Conservation (phyloP, 257 asterid species). For the Petunia secreta region DNA sequence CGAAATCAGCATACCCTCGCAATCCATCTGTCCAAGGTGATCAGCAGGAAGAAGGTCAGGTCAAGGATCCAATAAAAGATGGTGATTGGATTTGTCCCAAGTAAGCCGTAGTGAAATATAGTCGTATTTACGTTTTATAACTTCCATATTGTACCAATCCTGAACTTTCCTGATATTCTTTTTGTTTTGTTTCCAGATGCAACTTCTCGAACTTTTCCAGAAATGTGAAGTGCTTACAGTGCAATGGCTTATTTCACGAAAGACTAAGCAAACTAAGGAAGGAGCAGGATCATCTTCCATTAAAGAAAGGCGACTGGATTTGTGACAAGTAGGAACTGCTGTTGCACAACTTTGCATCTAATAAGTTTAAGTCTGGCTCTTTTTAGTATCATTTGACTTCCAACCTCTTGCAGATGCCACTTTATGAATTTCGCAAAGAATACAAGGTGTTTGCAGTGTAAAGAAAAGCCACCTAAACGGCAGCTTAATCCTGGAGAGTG, state of each 20-base stretch:
- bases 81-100: constrained; percentile 92
- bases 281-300: constrained; percentile 73
- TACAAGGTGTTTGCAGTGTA: constrained; percentile 73
- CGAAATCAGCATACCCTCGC: constrained; percentile 31
- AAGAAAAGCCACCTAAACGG: constrained; percentile 84
- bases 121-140: neutral
- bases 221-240: constrained; percentile 73
- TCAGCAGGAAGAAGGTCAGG: constrained; percentile 42
- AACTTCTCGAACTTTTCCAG: constrained; percentile 75
- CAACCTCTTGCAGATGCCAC: constrained; percentile 66
- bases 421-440: constrained; percentile 89
- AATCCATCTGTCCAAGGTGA: constrained; percentile 40
- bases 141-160: neutral
- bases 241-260: constrained; percentile 58
- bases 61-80: constrained; percentile 48
- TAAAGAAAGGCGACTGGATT: constrained; percentile 96
- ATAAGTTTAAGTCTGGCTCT: constrained; percentile 14
- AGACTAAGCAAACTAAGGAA: constrained; percentile 53
- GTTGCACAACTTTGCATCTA: constrained; percentile 11
- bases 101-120: constrained; percentile 46
- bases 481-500: constrained; percentile 84
- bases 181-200: constrained; percentile 55
- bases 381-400: constrained; percentile 17
- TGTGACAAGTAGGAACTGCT: constrained; percentile 60
- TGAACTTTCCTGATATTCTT: neutral